Conservation (phyloP, 371 early-diverging fungal genomes). For the Mortierella sp. region DNA sequence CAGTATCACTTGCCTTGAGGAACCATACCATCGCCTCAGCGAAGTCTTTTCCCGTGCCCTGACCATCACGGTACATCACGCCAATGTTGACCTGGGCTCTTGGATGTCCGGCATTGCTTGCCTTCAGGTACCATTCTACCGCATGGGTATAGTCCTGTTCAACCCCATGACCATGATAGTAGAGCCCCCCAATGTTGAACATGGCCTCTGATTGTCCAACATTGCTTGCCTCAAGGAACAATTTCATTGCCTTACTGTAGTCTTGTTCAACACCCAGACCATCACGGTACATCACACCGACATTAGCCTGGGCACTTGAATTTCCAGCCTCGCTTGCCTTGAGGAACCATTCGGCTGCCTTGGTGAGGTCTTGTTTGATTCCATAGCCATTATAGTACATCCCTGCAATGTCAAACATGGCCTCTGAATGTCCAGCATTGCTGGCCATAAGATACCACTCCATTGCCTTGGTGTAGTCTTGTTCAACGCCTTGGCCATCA, state of each 20-base stretch:
- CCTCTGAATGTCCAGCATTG: not conserved
- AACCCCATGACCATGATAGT: constrained; percentile 78
- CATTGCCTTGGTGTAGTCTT: no score
- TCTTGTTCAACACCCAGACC: constrained; percentile 18
- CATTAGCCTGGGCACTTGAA: not conserved
- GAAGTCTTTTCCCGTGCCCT: constrained; percentile 61
- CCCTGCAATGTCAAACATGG: constrained; percentile 6
- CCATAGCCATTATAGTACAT: constrained; percentile 14
- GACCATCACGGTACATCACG: no score
- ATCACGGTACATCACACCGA: no score
- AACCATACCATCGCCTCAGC: constrained; percentile 67
- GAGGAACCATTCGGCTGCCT: constrained; percentile 69
- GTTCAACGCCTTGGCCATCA: constrained; percentile 69
- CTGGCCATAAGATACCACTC: constrained; percentile 16
- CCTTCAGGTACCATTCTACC: constrained; percentile 62
- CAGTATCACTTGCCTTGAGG: constrained; percentile 47
- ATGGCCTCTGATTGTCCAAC: constrained; percentile 67
- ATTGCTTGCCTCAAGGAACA: constrained; percentile 67
- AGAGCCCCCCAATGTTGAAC: constrained; percentile 80
- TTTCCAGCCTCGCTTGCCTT: constrained; percentile 45
- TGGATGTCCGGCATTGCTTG: constrained; percentile 49
- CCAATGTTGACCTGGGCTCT: constrained; percentile 58
- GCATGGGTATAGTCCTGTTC: constrained; percentile 65
- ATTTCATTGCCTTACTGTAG: constrained; percentile 62
- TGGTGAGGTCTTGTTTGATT: constrained; percentile 3